Evolutionary conservation across 78 protist species (phyloP), one percentile per base, ranked within the genome.

Genomic region (Protostelium mycophagum): DNA sequence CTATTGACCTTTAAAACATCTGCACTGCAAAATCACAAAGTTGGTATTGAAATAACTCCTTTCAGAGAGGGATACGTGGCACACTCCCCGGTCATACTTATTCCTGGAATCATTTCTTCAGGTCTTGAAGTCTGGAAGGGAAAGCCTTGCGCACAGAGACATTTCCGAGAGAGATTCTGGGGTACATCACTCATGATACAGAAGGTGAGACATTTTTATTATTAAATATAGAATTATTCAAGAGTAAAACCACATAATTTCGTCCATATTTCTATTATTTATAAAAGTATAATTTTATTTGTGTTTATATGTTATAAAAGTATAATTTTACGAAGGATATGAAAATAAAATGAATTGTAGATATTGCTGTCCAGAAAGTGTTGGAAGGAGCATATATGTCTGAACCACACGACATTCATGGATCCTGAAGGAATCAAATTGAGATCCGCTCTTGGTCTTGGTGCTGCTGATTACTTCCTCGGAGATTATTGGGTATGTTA

Each of bases 111-210:
- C 85, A 34, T 90, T 38, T 83, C 88, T 38, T 85, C 95, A 9
- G 91, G 89, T 28, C 63, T 93, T 37, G 95, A 93, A 90, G 63
- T 93, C 35, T 93, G 95, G 95, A 5, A 83, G 35, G 93, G 93
- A 36, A 39, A 93, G 34, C 86, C 35, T 29, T 90, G 93, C 90
- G 90, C 91, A 35, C 37, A 85, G 84, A 0, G 87, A 28, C 63
- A 85, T 84, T 93, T 93, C 86, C 92, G 95, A 16, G 88, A 88
- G 88, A 87, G 95, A 51, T 36, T 90, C 86, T 92, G 94, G 95
- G 95, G 95, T 37, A 86, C 93, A 10, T n/a, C 88, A 38, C 34
- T 73, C 73, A 90, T 90, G 95, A 36, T 93, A 63, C 38, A 88
- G 88, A 34, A 1, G 84, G 0, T 93, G 39, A 51, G n/a, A n/a